Conservation (phyloP, 176 grass and related monocot species). For the Oryza nivara region DNA sequence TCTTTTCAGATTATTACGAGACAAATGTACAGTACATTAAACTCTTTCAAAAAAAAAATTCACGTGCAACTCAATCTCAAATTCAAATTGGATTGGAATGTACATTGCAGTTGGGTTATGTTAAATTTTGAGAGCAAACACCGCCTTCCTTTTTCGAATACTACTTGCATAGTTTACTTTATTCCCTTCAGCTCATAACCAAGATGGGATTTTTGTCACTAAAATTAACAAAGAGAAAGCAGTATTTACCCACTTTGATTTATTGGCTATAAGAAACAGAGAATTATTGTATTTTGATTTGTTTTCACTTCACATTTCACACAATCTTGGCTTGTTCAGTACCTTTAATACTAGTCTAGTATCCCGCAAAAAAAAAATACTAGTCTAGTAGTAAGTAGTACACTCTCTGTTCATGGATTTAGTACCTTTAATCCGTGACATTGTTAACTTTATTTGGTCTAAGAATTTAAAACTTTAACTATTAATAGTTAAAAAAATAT, state of each 20-base stretch:
- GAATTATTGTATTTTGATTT: neutral
- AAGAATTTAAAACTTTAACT: too few relatives aligned
- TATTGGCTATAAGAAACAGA: neutral
- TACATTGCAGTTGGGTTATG: neutral
- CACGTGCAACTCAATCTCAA: neutral
- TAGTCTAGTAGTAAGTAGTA: too few relatives aligned
- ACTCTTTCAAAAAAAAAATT: neutral
- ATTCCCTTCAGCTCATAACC: too few relatives aligned
- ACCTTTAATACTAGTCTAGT: neutral
- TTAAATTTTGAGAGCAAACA: neutral
- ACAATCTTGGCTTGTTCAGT: neutral
- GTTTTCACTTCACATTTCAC: neutral
- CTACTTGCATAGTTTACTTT: neutral
- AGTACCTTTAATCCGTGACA: neutral
- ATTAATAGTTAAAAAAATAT: too few relatives aligned
- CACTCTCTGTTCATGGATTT: neutral
- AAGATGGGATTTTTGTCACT: too few relatives aligned
- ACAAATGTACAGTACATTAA: neutral
- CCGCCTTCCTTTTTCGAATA: neutral
- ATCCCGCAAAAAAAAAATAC: too few relatives aligned
- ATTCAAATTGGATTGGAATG: slow-evolving; percentile 20
- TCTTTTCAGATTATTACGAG: neutral
- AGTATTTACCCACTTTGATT: neutral
- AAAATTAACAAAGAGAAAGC: too few relatives aligned
- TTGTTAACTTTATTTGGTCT: too few relatives aligned